These are phyloP conservation scores for Amylocystis lapponica DNA, from an alignment of 768 basidiomycete species.

Conservation along the genomic window DNA sequence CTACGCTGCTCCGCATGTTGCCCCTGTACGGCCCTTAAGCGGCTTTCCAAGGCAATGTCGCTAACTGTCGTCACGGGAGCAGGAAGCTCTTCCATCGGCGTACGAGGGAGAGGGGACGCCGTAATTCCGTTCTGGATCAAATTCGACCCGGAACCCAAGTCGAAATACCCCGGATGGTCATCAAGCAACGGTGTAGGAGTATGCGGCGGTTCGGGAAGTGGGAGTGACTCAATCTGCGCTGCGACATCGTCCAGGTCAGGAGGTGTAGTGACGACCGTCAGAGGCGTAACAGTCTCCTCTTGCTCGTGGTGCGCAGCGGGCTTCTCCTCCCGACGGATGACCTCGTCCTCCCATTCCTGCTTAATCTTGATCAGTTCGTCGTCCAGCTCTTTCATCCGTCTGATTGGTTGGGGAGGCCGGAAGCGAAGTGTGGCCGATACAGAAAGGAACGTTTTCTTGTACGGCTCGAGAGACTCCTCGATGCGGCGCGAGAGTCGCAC, in stretches of 20 bases:
- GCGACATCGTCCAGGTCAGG: constrained; percentile 43
- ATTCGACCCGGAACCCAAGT: constrained; percentile 26
- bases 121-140: constrained; percentile 23
- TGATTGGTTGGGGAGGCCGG: constrained; percentile 85
- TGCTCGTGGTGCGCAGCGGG: constrained; percentile 36
- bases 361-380: constrained; percentile 65
- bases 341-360: constrained; percentile 83
- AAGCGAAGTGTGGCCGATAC: constrained; percentile 91
- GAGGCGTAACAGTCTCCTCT: constrained; percentile 32
- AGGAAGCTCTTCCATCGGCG: constrained; percentile 30
- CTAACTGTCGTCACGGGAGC: constrained; percentile 52
- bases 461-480: constrained; percentile 77
- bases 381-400: constrained; percentile 85
- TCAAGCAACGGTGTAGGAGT: constrained; percentile 34
- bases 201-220: constrained; percentile 29
- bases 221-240: constrained; percentile 58
- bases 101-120: constrained; percentile 27
- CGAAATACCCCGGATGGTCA: constrained; percentile 39
- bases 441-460: constrained; percentile 83
- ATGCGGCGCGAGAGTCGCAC: constrained; percentile 70
- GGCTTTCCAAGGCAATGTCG: constrained; percentile 74
- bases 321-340: constrained; percentile 70
- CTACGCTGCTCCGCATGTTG: constrained; percentile 83
- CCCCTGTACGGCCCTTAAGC: constrained; percentile 62
- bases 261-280: constrained; percentile 10